Evolutionary conservation across 2,329 filamentous ascomycete species (phyloP).

Genomic region (Sporothrix pallida): DNA sequence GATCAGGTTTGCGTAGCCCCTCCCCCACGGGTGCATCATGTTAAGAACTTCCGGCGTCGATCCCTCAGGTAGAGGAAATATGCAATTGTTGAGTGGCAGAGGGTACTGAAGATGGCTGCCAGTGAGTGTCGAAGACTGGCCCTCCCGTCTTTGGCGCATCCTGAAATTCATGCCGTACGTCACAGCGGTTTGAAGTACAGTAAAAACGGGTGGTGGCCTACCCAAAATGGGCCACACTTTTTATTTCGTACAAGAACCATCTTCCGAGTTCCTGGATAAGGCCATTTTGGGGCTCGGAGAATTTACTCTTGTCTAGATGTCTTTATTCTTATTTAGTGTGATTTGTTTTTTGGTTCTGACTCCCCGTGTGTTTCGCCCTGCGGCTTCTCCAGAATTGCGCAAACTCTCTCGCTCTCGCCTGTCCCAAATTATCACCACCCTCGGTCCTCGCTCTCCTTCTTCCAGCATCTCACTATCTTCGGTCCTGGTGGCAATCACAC

Average conservation of each 20-base stretch:
- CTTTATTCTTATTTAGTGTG: not conserved
- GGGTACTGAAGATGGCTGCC: too few relatives aligned
- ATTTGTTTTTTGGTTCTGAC: too few relatives aligned
- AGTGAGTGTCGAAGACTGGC: too few relatives aligned
- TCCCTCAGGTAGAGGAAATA: not conserved
- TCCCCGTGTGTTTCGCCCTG: not conserved
- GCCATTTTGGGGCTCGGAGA: conserved; percentile 7
- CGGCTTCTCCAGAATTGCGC: not conserved
- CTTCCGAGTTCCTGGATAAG: conserved; percentile 26
- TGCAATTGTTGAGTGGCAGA: not conserved
- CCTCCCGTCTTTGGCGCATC: not conserved
- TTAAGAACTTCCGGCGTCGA: conserved; percentile 17
- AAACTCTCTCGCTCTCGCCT: not conserved
- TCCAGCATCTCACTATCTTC: not conserved
- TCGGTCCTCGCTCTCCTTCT: not conserved
- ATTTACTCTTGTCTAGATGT: not conserved
- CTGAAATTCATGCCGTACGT: conserved; percentile 26
- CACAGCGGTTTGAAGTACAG: conserved; percentile 5
- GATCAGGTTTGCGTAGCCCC: not conserved
- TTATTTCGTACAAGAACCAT: not conserved
- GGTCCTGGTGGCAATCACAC: conserved; percentile 33
- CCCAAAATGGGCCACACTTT: not conserved
- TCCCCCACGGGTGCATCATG: conserved; percentile 3
- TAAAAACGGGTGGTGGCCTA: not conserved
- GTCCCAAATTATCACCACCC: conserved; percentile 5